Evolutionary conservation across 192 early-diverging fungal species (phyloP), one percentile per base, ranked within the genome.

Genomic region (Neocallimastix lanati): DNA sequence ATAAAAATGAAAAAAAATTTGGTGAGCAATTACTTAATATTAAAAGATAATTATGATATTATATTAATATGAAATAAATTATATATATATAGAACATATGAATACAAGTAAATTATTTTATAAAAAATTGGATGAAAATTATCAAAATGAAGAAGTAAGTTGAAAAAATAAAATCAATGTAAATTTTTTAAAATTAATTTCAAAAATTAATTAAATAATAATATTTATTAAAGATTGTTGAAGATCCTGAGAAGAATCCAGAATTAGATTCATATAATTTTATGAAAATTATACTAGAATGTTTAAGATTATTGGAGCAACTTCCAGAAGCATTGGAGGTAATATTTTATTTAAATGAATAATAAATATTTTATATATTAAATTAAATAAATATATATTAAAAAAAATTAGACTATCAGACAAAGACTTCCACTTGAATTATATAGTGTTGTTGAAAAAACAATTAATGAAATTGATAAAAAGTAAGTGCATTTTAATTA

Each of bases 261-360:
- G 90, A 91, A 80, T 76, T 79, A 28, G 87, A 91, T 78, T 90
- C 88, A 15, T 87, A 83, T 79, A 79, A 84, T 25, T 87, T 85
- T 82, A 91, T 90, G 50, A 77, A 80, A 37, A 76, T 78, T 28
- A 78, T 90, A 25, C 11, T 91, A 21, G 87, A 90, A 78, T 79
- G 81, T 28, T 80, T 90, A 2, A 35, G 78, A 25, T 76, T 85
- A 25, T 80, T 90, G 2, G 87, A 83, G 4, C 76, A 81, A 30
- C 80, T 91, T 4, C 83, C 84, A 28, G 82, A 86, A 16, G 87
- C 86, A 30, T 79, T 90, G 16, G 82, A 35, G 13, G 80, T 80
- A 28, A 33, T 33, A 33, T 33, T 33, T 6, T n/a, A n/a, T n/a
- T n/a, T n/a, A n/a, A n/a, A n/a, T n/a, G n/a, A n/a, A n/a, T n/a